phyloP scores from a whole-genome alignment of 768 basidiomycete species.

The Lepiota brunneoincarnata region DNA sequence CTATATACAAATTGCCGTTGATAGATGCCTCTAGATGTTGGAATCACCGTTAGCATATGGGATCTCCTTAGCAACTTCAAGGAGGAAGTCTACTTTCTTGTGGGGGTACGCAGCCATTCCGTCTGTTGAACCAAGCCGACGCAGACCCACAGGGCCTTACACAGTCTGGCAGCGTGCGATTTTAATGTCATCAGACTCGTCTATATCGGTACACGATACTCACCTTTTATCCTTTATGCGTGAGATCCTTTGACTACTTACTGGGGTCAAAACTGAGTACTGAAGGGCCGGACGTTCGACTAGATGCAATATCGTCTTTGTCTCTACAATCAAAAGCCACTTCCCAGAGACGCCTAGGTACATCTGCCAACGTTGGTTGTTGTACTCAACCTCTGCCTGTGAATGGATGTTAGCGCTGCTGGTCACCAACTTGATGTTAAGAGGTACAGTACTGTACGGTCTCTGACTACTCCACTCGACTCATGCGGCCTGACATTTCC shows the following conservation, averaged over 20 bases:
- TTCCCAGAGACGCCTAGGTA: background rate
- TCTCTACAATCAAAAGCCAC: background rate
- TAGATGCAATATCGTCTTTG: background rate
- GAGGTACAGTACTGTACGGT: background rate
- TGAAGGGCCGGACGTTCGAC: background rate
- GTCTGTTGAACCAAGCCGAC: too few relatives aligned
- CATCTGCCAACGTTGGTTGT: background rate
- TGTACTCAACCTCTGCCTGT: background rate
- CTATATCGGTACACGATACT: background rate
- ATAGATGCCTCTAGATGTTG: background rate
- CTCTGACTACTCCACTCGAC: background rate
- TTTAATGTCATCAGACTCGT: background rate
- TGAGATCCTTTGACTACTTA: background rate
- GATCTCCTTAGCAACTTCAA: background rate
- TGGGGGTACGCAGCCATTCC: background rate
- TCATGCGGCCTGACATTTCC: background rate
- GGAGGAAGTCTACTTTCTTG: background rate
- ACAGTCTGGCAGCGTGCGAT: background rate
- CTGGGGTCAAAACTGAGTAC: background rate
- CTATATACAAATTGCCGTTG: background rate
- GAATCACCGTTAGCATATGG: background rate
- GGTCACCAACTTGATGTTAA: background rate
- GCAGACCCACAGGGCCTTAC: background rate
- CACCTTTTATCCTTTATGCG: background rate
- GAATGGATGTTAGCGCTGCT: background rate